Evolutionary conservation across 495 filamentous ascomycete species (phyloP), one percentile per base, ranked within the genome.

Genomic region (Penicillium manginii): DNA sequence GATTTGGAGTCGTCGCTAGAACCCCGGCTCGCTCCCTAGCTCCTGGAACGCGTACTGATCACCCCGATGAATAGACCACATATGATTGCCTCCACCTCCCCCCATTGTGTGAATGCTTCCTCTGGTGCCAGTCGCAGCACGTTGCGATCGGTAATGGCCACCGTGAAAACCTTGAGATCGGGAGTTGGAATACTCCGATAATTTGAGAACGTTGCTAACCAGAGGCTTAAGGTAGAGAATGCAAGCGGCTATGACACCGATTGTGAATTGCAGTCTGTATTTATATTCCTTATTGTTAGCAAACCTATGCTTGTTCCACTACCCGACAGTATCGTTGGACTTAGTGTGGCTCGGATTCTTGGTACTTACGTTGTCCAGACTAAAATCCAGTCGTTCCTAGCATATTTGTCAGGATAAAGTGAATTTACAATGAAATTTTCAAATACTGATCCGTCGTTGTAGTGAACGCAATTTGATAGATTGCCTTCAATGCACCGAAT

Each of bases 211-310:
- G 8, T 49, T 59, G 51, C 65, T 69, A n/a, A 78, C 55, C 6
- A 81, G 67, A 5, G 76, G 74, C 11, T 75, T 69, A 15, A 80
- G 65, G 6, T 74, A 72, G n/a, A 77, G 77, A 5, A 78, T 62
- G 60, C 75, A 81, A 17, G 74, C 81, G 22, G 77, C 73, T 33
- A 81, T 72, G 49, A 75, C 81, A 22, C 78, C 78, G 37, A 72
- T 75, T 50, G 70, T 78, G 23, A 75, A 76, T 74, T 81, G 70
- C 18, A 69, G 62, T 39, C 71, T 79, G 49, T 51, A 63, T 26
- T 45, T 46, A 37, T 8, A 14, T 37, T 37, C 35, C 26, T 7
- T 7, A 29, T 29, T 1, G 26, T 29, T 29, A 29, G 26, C 26
- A 5, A 29, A 29, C 26, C 26, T 29, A 29, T 29, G 3, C 26